Percentiles rank a stretch among this genome's conserved stretches.
Evolutionary conservation across 345 rosid species (phyloP).

Genomic region (Murraya paniculata): DNA sequence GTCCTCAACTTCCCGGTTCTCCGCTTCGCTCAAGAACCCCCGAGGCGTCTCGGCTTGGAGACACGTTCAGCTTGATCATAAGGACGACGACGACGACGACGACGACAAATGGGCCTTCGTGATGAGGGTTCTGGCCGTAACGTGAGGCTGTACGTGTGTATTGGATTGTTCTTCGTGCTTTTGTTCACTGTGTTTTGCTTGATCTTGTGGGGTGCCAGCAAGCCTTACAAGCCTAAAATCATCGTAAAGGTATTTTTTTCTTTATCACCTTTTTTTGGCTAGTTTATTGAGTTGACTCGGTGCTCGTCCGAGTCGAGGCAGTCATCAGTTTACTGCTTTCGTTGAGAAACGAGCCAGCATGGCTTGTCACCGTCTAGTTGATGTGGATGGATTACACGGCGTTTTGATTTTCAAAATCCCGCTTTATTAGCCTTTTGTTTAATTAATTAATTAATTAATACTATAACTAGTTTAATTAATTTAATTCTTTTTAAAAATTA

Average conservation of each 20-base stretch:
- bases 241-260: slow-evolving; percentile 51
- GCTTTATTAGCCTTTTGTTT: slow-evolving; percentile 8
- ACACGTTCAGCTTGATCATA: slow-evolving; percentile 37
- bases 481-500: no score
- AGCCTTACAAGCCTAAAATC: slow-evolving; percentile 67
- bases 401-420: slow-evolving; percentile 14
- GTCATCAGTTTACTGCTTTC: slow-evolving; percentile 2
- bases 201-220: slow-evolving; percentile 85
- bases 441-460: not conserved
- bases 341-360: slow-evolving; percentile 3
- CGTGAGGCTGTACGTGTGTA: slow-evolving; percentile 55
- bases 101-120: slow-evolving; percentile 24
- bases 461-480: not conserved
- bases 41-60: slow-evolving; percentile 52
- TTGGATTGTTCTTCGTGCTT: slow-evolving; percentile 49
- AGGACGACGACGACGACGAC: slow-evolving; percentile 38
- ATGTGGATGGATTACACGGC: not conserved
- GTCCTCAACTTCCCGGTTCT: slow-evolving; percentile 87
- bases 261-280: not conserved
- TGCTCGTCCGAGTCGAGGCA: not conserved
- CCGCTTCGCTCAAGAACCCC: slow-evolving; percentile 65
- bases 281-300: not conserved
- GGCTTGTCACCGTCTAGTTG: not conserved
- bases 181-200: slow-evolving; percentile 64
- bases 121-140: slow-evolving; percentile 26